Evolutionary conservation across 495 filamentous ascomycete species (phyloP).

Genomic region (Talaromyces trachyspermus): DNA sequence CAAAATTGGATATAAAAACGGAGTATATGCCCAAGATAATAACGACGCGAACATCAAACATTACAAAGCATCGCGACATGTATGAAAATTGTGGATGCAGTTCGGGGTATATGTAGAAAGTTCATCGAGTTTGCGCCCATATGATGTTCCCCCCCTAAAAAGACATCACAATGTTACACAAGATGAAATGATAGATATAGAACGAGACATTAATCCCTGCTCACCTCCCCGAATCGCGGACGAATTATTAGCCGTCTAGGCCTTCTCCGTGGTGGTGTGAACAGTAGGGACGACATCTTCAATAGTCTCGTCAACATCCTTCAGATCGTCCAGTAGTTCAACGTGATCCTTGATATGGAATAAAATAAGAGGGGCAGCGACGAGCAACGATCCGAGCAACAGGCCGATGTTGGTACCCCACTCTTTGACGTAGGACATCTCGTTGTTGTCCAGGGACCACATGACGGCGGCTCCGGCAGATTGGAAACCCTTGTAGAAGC

Average conservation of each 20-base stretch:
- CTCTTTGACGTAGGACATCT: slow-evolving; percentile 49
- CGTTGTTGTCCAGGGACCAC: slow-evolving; percentile 63
- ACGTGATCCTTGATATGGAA: slow-evolving; percentile 63
- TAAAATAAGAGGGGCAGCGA: slow-evolving; percentile 67
- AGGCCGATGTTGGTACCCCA: slow-evolving; percentile 56
- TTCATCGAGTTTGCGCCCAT: too few relatives aligned
- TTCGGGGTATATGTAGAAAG: background rate
- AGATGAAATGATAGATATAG: background rate
- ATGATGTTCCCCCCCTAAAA: too few relatives aligned
- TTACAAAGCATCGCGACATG: too few relatives aligned
- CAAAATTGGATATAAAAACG: too few relatives aligned
- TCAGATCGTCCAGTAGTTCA: slow-evolving; percentile 65
- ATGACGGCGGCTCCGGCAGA: slow-evolving; percentile 76
- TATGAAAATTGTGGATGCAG: too few relatives aligned
- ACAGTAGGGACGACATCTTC: slow-evolving; percentile 48
- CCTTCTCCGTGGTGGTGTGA: slow-evolving; percentile 10
- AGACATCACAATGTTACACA: background rate
- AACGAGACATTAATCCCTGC: too few relatives aligned
- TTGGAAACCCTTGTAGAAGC: slow-evolving; percentile 91
- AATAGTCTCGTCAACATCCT: slow-evolving; percentile 67
- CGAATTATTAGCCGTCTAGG: background rate
- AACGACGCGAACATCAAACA: too few relatives aligned
- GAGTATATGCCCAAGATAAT: too few relatives aligned
- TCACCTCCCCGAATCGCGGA: too few relatives aligned
- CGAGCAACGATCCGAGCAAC: slow-evolving; percentile 55